A percentile compares a stretch with the other conserved stretches of the same genome.
Conservation (phyloP, 2,329 filamentous ascomycete genomes). For the Thielaviopsis cerberus region DNA sequence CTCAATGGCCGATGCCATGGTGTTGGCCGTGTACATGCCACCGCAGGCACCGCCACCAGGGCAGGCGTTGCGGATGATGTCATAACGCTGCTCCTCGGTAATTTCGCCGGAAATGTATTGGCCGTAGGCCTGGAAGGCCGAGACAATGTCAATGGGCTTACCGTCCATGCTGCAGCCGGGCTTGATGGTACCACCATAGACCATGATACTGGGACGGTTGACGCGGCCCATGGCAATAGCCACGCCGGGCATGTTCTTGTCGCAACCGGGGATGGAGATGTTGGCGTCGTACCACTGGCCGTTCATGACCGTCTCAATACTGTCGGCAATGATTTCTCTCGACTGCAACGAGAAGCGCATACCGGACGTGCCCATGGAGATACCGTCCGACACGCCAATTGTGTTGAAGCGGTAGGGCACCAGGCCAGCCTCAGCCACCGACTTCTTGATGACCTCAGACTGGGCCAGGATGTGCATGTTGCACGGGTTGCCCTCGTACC, state of each 20-base stretch:
- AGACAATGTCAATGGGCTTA: conserved; percentile 76
- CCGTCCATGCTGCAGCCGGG: conserved; percentile 69
- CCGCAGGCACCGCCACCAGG: conserved; percentile 40
- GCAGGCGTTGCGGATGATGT: conserved; percentile 88
- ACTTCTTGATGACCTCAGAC: conserved; percentile 51
- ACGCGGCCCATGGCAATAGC: conserved; percentile 86
- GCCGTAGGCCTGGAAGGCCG: conserved; percentile 93
- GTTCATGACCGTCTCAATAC: conserved; percentile 96
- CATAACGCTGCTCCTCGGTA: conserved; percentile 74
- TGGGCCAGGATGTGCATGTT: conserved; percentile 97
- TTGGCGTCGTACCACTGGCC: conserved; percentile 98
- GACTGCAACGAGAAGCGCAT: conserved; percentile 94
- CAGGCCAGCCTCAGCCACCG: conserved; percentile 51
- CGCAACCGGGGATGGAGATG: conserved; percentile 88
- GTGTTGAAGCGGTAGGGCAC: conserved; percentile 98
- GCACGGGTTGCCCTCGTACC: conserved; percentile 96
- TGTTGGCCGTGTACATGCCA: conserved; percentile 74
- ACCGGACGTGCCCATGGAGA: conserved; percentile 93
- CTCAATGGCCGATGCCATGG: conserved; percentile 69
- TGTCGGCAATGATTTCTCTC: conserved; percentile 90
- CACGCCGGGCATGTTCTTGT: conserved; percentile 98
- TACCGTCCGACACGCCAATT: conserved; percentile 89
- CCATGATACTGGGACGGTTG: conserved; percentile 89
- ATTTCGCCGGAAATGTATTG: conserved; percentile 87
- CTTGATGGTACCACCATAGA: conserved; percentile 88